phyloP scores from a whole-genome alignment of 768 basidiomycete genomes.

The Kwoniella shandongensis region DNA sequence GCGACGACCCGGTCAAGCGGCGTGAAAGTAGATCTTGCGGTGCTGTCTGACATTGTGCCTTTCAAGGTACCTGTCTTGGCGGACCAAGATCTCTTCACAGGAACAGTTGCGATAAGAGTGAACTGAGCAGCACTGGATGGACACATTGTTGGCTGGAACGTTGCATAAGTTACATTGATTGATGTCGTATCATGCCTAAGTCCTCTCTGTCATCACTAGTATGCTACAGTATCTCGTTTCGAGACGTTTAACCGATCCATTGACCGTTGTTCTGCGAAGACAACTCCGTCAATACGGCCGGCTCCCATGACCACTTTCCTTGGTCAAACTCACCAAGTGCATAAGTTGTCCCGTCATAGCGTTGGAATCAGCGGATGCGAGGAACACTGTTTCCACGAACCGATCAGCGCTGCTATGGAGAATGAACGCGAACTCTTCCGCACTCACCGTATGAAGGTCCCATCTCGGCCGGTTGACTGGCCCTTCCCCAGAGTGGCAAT shows the following conservation, averaged over 20 bases:
- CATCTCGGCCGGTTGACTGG: slow-evolving; percentile 61
- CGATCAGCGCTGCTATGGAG: background rate
- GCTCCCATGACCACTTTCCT: background rate
- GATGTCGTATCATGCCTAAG: too few relatives aligned
- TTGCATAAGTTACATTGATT: too few relatives aligned
- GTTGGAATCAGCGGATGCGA: slow-evolving; percentile 42
- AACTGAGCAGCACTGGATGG: too few relatives aligned
- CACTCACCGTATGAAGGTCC: slow-evolving; percentile 57
- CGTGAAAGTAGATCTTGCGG: too few relatives aligned
- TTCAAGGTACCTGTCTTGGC: too few relatives aligned
- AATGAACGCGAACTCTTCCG: background rate
- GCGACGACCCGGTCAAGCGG: too few relatives aligned
- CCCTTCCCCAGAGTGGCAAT: slow-evolving; percentile 59
- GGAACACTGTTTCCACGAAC: slow-evolving; percentile 29
- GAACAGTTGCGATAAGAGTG: too few relatives aligned
- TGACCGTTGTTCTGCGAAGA: slow-evolving; percentile 47
- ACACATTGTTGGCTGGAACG: too few relatives aligned
- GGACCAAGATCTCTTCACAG: too few relatives aligned
- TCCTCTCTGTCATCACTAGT: too few relatives aligned
- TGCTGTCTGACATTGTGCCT: too few relatives aligned
- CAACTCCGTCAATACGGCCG: too few relatives aligned
- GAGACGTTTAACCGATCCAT: slow-evolving; percentile 44
- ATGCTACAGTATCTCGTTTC: slow-evolving; percentile 1
- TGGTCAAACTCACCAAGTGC: slow-evolving; percentile 43
- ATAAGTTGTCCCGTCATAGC: slow-evolving; percentile 49